Base-by-base conservation (phyloP, 1,284 basidiomycete species). In the Chondrostereum purpureum region DNA sequence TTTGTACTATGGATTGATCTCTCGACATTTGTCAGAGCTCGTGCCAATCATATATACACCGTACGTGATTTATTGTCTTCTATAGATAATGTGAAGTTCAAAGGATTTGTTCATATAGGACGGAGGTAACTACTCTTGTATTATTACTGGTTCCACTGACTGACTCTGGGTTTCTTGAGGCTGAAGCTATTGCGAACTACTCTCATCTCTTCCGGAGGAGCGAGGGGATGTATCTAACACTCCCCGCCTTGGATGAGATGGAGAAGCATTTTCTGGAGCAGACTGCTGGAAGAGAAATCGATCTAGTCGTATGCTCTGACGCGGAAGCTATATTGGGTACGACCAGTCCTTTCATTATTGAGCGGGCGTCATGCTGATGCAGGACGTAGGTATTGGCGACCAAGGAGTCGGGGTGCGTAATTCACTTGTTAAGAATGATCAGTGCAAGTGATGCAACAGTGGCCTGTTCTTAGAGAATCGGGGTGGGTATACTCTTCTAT, bases 231-330 rank as follows among this genome's bases (percentile, higher is more conserved):
- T 89, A 78, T 59, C 63, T 88, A 3, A 73, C 81, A 0, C 84
- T 81, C 59, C 67, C 77, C 0, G 68, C 83, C 53, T 65, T 73
- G 51, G 79, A 87, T 50, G 68, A 70, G 14, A 91, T 89, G 86
- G 83, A 88, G 46, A 75, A 82, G 47, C 80, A 83, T 52, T 83
- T 88, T 53, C 68, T 85, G 6, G 81, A 83, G 52, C 77, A 82
- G 54, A 77, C 72, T 0, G 68, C 67, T 23, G 78, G 78, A 18
- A 68, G 77, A 6, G 68, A 83, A 21, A 76, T 88, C 39, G 75
- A 89, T 50, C 68, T 92, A 20, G 71, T 92, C 41, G 88, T 92
- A 23, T 85, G 83, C 46, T 87, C 88, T 0, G 90, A 93, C 58
- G 78, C 83, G 3, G 88, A 91, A 58, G 84, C 85, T 2, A 91